phyloP scores from a whole-genome alignment of 768 basidiomycete species.

The Kwoniella newhampshirensis region DNA sequence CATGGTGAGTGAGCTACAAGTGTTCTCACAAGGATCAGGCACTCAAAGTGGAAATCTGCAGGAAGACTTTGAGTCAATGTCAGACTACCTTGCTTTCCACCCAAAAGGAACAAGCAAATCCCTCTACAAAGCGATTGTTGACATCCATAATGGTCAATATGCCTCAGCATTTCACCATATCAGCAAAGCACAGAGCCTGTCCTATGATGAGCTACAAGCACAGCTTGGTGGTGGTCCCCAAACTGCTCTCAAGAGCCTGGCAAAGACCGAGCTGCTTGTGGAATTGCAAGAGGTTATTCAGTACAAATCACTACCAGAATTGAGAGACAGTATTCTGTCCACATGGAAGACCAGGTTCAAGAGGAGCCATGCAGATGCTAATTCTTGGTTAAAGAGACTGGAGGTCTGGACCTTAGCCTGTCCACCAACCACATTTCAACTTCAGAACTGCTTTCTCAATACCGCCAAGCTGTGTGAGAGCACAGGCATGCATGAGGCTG shows the following conservation, averaged over 20 bases:
- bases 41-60: constrained; percentile 1
- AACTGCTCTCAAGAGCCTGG: constrained; percentile 45
- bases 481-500: constrained; percentile 38
- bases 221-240: constrained; percentile 33
- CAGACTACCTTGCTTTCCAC: constrained; percentile 47
- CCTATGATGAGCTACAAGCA: constrained; percentile 48
- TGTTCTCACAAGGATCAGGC: not conserved
- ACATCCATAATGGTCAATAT: constrained; percentile 44
- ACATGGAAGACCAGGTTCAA: constrained; percentile 48
- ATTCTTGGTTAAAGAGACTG: constrained; percentile 47
- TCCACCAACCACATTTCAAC: constrained; percentile 29
- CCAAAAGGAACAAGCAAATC: constrained; percentile 49
- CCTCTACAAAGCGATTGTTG: constrained; percentile 53
- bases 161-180: constrained; percentile 48
- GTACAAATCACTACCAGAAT: constrained; percentile 47
- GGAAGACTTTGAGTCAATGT: constrained; percentile 51
- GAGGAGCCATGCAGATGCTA: constrained; percentile 43
- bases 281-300: constrained; percentile 52
- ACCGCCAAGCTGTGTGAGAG: constrained; percentile 48
- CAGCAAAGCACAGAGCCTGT: constrained; percentile 44
- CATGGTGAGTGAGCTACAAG: constrained; percentile 37
- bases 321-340: constrained; percentile 30
- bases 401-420: constrained; percentile 46
- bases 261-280: constrained; percentile 48
- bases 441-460: constrained; percentile 48